These are phyloP conservation scores for Colletotrichum brevisporum DNA, from an alignment of 2,329 filamentous ascomycete genomes.

Conservation along the genomic window DNA sequence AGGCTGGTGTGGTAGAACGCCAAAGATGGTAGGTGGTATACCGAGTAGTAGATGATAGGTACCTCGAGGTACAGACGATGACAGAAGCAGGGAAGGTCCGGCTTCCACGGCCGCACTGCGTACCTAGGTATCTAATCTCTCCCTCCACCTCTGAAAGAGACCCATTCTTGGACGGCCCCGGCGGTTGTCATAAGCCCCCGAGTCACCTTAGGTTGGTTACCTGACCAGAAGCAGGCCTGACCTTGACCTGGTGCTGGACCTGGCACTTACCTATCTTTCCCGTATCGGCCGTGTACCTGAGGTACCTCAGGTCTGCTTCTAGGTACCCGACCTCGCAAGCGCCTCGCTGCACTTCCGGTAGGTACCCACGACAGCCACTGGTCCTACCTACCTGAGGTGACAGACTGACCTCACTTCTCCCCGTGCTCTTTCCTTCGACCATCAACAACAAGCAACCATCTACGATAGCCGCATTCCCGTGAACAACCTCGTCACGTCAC, in stretches of 20 bases:
- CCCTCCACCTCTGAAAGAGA: not conserved
- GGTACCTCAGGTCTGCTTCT: not conserved
- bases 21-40: not conserved
- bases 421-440: slow-evolving; percentile 36
- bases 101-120: not conserved
- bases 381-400: slow-evolving; percentile 26
- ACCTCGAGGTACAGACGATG: not conserved
- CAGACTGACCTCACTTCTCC: slow-evolving; percentile 35
- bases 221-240: slow-evolving; percentile 22
- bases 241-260: slow-evolving; percentile 24
- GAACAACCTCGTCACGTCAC: slow-evolving; percentile 39
- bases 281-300: not conserved
- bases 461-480: slow-evolving; percentile 37
- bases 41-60: not conserved
- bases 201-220: slow-evolving; percentile 10
- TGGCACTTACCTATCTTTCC: slow-evolving; percentile 18
- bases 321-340: not conserved
- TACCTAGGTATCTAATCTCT: slow-evolving; percentile 37
- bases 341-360: not conserved
- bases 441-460: slow-evolving; percentile 39
- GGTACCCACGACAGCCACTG: not conserved
- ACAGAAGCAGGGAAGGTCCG: slow-evolving; percentile 27
- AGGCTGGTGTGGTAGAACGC: too few species aligned
- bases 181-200: not conserved
- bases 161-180: slow-evolving; percentile 17